Conservation (phyloP, 176 grass and related monocot genomes). For the Thalia dealbata region DNA sequence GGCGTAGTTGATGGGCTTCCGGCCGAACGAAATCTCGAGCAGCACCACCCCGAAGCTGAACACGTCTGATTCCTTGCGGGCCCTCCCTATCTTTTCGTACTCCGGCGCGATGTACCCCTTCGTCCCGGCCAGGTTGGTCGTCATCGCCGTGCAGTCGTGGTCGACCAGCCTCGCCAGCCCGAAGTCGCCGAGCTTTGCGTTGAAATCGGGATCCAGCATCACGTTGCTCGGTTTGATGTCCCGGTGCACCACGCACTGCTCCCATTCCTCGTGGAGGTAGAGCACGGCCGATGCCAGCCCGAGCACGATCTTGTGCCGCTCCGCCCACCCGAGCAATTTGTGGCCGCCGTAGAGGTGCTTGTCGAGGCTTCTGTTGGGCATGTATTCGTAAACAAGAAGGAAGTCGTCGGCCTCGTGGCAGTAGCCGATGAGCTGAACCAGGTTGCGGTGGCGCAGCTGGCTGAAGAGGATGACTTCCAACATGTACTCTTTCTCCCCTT, state of each 20-base stretch:
- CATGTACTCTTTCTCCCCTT: too few relatives aligned
- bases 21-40: too few relatives aligned
- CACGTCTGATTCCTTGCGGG: too few relatives aligned
- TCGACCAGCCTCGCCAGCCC: neutral
- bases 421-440: slow-evolving; percentile 5
- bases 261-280: slow-evolving; percentile 31
- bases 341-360: neutral
- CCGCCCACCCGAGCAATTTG: neutral
- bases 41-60: too few relatives aligned
- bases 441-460: neutral
- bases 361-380: slow-evolving; percentile 2
- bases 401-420: neutral
- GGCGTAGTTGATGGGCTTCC: too few relatives aligned
- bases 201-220: slow-evolving; percentile 4
- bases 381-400: neutral
- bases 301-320: neutral
- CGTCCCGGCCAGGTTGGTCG: too few relatives aligned
- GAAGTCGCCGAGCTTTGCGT: slow-evolving; percentile 7
- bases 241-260: slow-evolving; percentile 8
- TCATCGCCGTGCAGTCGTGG: too few relatives aligned
- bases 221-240: slow-evolving; percentile 15
- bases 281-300: slow-evolving; percentile 12
- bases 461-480: slow-evolving; percentile 1
- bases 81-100: too few relatives aligned
- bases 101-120: too few relatives aligned